Conservation (phyloP, 31 red algal species). For the Porphyra umbilicalis region DNA sequence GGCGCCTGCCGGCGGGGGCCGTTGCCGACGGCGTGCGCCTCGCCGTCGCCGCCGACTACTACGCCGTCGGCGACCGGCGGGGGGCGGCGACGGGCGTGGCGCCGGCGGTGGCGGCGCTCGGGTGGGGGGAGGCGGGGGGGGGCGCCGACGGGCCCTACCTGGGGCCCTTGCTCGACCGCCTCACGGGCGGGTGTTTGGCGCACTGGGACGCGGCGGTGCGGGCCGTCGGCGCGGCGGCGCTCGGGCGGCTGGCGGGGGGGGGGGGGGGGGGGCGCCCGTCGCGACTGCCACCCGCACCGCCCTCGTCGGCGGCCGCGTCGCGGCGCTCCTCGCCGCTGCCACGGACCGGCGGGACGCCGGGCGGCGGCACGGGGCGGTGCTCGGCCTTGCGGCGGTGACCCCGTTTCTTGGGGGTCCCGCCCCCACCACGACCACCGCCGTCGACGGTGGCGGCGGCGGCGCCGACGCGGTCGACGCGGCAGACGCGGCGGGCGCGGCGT, state of each 20-base stretch:
- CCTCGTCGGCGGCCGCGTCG: too few species aligned
- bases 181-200: slow-evolving; percentile 28
- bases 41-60: slow-evolving; percentile 63
- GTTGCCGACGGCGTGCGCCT: slow-evolving; percentile 42
- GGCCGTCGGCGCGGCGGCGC: slow-evolving; percentile 24
- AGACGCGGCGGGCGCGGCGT: not conserved
- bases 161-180: slow-evolving; percentile 26
- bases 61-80: slow-evolving; percentile 52
- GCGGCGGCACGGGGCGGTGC: slow-evolving; percentile 51
- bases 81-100: slow-evolving; percentile 36
- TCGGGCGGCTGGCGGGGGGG: slow-evolving; percentile 12
- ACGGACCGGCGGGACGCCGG: slow-evolving; percentile 30
- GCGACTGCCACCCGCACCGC: too few species aligned
- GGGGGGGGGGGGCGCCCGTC: too few species aligned
- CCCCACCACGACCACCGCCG: not conserved
- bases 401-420: slow-evolving; percentile 4
- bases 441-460: not conserved
- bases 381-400: slow-evolving; percentile 33
- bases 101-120: slow-evolving; percentile 51
- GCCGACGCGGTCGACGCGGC: not conserved
- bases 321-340: not conserved
- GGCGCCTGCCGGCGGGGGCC: slow-evolving; percentile 33
- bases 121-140: not conserved
- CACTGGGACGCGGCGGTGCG: slow-evolving; percentile 76
- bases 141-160: not conserved